Evolutionary conservation across 768 basidiomycete genomes (phyloP).

Genomic region (Cyclocybe cylindracea): DNA sequence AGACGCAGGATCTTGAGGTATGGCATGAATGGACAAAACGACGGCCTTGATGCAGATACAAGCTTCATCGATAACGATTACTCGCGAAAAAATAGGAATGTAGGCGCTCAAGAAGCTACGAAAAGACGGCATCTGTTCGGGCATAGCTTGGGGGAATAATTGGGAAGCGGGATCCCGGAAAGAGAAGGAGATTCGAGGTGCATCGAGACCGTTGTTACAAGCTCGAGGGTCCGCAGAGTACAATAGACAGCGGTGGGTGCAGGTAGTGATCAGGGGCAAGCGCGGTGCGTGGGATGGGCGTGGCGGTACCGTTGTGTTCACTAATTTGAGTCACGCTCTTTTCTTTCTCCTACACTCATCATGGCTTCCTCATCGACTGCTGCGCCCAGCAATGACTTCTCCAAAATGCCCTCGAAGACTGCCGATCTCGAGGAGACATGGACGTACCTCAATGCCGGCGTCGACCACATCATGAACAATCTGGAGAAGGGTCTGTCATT

Average conservation of each 20-base stretch:
- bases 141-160: no score
- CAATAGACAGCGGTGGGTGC: background rate
- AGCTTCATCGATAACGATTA: no score
- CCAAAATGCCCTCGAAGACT: slow-evolving; percentile 60
- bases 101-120: no score
- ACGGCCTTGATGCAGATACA: no score
- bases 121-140: no score
- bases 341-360: slow-evolving; percentile 28
- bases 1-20: no score
- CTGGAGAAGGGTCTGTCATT: slow-evolving; percentile 78
- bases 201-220: background rate
- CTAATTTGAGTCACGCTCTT: slow-evolving; percentile 20
- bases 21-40: no score
- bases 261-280: slow-evolving; percentile 3
- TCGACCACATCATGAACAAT: slow-evolving; percentile 92
- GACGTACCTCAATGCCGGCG: slow-evolving; percentile 79
- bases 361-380: slow-evolving; percentile 29
- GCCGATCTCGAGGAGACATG: slow-evolving; percentile 88
- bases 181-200: background rate
- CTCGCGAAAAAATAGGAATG: no score
- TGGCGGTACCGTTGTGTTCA: slow-evolving; percentile 21
- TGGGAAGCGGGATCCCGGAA: no score
- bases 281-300: slow-evolving; percentile 25
- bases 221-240: background rate
- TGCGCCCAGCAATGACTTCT: slow-evolving; percentile 31